Conservation (phyloP, 208 protist species). For the Herpetomonas samuelpessoai region DNA sequence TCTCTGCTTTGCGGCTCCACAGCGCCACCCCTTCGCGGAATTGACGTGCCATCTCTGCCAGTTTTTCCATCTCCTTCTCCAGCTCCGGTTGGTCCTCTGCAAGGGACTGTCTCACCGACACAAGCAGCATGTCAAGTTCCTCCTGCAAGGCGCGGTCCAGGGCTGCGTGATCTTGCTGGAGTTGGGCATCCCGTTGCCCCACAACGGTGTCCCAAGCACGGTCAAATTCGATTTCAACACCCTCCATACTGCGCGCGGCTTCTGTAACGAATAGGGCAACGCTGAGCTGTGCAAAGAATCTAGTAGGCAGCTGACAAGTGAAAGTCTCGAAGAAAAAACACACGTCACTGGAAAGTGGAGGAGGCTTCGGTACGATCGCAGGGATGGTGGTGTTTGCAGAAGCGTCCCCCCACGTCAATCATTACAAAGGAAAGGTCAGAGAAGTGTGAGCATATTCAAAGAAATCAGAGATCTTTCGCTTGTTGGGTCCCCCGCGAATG, state of each 20-base stretch:
- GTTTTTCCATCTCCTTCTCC: conserved; percentile 52
- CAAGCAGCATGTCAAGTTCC: conserved; percentile 42
- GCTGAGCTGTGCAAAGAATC: background rate
- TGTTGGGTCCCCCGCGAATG: too few species aligned
- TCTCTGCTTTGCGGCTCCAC: conserved; percentile 77
- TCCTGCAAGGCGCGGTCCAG: conserved; percentile 41
- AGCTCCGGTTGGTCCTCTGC: conserved; percentile 54
- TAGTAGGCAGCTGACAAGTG: too few species aligned
- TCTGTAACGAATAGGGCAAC: background rate
- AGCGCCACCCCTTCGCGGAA: conserved; percentile 70
- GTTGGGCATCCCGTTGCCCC: conserved; percentile 27
- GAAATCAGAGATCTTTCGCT: too few species aligned
- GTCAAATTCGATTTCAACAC: conserved; percentile 21
- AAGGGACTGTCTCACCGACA: conserved; percentile 30
- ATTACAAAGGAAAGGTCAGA: too few species aligned
- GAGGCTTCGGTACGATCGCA: too few species aligned
- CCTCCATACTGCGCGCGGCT: conserved; percentile 2
- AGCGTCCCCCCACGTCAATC: too few species aligned
- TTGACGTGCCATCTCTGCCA: conserved; percentile 61
- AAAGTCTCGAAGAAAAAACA: too few species aligned
- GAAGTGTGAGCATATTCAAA: too few species aligned
- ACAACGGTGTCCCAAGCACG: conserved; percentile 53
- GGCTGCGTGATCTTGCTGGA: conserved; percentile 17
- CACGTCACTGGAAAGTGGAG: too few species aligned
- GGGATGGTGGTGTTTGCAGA: too few species aligned